Conservation (phyloP, 2,329 filamentous ascomycete genomes). For the Biscogniauxia marginata region DNA sequence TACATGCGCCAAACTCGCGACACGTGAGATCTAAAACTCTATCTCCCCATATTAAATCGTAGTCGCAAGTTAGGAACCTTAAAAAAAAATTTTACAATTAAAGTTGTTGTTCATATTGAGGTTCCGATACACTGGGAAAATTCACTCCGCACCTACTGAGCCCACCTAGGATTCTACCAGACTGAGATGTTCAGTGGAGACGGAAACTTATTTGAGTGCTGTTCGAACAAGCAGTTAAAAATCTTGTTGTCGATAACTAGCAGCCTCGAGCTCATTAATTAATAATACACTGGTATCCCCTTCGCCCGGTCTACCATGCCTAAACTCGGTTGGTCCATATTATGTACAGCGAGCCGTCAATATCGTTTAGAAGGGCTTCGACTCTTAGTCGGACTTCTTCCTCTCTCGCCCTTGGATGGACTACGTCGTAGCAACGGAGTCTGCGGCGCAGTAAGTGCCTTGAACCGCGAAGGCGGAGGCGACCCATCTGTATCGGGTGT, state of each 20-base stretch:
- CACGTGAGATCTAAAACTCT: no score
- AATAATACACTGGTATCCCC: background rate
- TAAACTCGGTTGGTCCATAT: background rate
- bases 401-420: conserved; percentile 50
- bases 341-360: conserved; percentile 13
- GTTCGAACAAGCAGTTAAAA: no score
- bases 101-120: no score
- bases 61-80: no score
- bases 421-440: conserved; percentile 30
- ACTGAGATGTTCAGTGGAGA: no score
- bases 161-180: no score
- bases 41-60: no score
- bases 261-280: background rate
- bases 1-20: no score
- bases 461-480: conserved; percentile 35
- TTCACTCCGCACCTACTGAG: no score
- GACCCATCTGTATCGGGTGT: conserved; percentile 51
- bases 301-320: background rate
- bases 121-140: no score
- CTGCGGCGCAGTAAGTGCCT: conserved; percentile 38
- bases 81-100: no score
- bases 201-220: no score
- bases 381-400: conserved; percentile 33
- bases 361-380: conserved; percentile 48
- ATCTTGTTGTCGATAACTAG: background rate